phyloP scores from a whole-genome alignment of 768 basidiomycete species.

The Hebeloma cylindrosporum region DNA sequence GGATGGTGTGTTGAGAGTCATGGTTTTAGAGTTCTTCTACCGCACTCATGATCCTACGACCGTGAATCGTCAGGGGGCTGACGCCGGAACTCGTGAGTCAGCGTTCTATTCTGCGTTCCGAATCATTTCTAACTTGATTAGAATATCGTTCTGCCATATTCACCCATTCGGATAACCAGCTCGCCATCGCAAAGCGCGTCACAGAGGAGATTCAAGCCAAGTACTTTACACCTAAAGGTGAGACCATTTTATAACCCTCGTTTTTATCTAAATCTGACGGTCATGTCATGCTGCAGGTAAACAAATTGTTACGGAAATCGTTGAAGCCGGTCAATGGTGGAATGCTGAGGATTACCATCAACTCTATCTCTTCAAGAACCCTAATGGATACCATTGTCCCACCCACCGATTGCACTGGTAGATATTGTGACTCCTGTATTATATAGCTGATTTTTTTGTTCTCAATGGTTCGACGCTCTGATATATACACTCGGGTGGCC shows the following conservation, averaged over 20 bases:
- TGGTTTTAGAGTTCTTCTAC: constrained; percentile 80
- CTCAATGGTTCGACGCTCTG: too few species aligned
- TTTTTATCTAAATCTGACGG: background rate
- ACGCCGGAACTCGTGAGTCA: constrained; percentile 73
- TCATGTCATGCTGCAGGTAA: constrained; percentile 21
- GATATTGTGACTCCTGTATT: too few species aligned
- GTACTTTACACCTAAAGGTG: constrained; percentile 72
- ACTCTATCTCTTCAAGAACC: constrained; percentile 81
- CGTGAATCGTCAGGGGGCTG: constrained; percentile 72
- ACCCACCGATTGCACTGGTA: constrained; percentile 86
- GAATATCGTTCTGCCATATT: constrained; percentile 97
- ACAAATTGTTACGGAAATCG: constrained; percentile 79
- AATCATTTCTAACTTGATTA: constrained; percentile 25
- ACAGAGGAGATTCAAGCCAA: constrained; percentile 83
- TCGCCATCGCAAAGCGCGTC: constrained; percentile 67
- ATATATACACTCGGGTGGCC: too few species aligned
- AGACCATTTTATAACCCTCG: constrained; percentile 4
- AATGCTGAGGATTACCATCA: constrained; percentile 85
- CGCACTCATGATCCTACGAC: constrained; percentile 93
- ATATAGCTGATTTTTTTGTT: too few species aligned
- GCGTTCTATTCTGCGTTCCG: background rate
- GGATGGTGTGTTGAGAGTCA: constrained; percentile 2
- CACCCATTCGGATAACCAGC: constrained; percentile 72
- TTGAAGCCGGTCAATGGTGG: constrained; percentile 74
- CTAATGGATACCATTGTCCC: constrained; percentile 88